Percentiles rank a stretch among this genome's conserved stretches.
Evolutionary conservation across 768 basidiomycete species (phyloP).

Genomic region (Serendipita sp.): DNA sequence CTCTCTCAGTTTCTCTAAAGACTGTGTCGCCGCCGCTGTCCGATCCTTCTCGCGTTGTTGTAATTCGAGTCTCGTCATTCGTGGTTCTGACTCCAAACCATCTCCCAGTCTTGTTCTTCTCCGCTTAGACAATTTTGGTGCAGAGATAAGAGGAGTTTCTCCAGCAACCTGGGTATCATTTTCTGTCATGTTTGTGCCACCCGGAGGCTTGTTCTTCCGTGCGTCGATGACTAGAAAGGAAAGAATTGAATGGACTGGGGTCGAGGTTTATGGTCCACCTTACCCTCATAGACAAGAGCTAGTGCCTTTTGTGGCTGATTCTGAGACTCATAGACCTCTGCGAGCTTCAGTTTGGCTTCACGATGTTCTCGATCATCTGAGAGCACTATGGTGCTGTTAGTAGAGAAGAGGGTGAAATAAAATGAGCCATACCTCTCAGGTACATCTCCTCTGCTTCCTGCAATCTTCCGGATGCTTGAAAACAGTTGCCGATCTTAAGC

Average conservation of each 20-base stretch:
- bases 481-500: conserved; percentile 66
- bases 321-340: conserved; percentile 74
- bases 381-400: neutral
- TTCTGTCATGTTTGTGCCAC: conserved; percentile 11
- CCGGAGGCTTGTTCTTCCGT: conserved; percentile 12
- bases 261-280: conserved; percentile 4
- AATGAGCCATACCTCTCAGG: conserved; percentile 43
- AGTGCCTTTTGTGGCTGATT: conserved; percentile 69
- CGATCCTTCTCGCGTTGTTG: conserved; percentile 47
- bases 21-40: conserved; percentile 44
- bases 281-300: conserved; percentile 72
- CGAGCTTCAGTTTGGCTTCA: conserved; percentile 79
- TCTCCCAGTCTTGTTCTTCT: neutral
- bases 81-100: neutral
- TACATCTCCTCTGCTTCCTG: conserved; percentile 71
- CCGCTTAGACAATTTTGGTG: conserved; percentile 26
- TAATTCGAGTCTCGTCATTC: conserved; percentile 39
- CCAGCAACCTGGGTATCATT: conserved; percentile 2
- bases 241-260: neutral
- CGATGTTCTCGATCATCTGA: conserved; percentile 46
- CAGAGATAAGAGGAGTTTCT: neutral
- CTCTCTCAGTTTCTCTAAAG: conserved; percentile 43
- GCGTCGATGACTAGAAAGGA: conserved; percentile 22
- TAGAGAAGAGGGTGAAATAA: neutral
- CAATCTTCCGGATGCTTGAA: conserved; percentile 57